phyloP scores from a whole-genome alignment of 169 alveolate genomes.

The Eimeria nieschulzi region DNA sequence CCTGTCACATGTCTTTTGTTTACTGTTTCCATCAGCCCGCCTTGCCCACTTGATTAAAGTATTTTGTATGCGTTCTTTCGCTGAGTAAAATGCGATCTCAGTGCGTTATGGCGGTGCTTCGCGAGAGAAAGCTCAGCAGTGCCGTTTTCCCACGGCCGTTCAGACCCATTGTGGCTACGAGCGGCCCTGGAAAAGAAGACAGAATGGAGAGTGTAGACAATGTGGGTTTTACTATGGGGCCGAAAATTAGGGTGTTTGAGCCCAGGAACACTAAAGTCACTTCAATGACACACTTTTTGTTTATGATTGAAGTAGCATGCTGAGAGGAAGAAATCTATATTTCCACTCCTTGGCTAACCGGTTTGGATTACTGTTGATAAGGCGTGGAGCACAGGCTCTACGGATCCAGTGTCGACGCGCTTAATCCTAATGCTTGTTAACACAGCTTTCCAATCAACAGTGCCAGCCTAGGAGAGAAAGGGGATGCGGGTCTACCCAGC shows the following conservation, averaged over 20 bases:
- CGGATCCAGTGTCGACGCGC: conserved; percentile 6
- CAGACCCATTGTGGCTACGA: conserved; percentile 61
- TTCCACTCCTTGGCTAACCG: background rate
- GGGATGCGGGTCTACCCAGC: background rate
- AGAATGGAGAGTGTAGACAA: background rate
- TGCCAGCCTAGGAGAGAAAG: background rate
- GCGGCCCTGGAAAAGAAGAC: conserved; percentile 20
- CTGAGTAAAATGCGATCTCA: conserved; percentile 21
- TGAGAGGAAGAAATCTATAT: background rate
- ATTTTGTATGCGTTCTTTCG: conserved; percentile 27
- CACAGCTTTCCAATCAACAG: background rate
- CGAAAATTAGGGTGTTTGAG: too few species aligned
- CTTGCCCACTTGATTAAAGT: conserved; percentile 38
- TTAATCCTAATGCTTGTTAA: background rate
- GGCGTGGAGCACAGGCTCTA: conserved; percentile 17
- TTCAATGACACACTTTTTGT: too few species aligned
- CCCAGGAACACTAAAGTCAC: too few species aligned
- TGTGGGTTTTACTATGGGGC: too few species aligned
- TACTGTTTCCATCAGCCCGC: background rate
- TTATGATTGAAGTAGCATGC: background rate
- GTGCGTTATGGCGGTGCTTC: conserved; percentile 18
- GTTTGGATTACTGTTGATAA: conserved; percentile 26
- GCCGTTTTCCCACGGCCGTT: conserved; percentile 68
- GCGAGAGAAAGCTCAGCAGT: conserved; percentile 34
- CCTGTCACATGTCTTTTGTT: too few species aligned